Evolutionary conservation across 768 basidiomycete species (phyloP), one percentile per base, ranked within the genome.

Genomic region (Boletus insuetus): DNA sequence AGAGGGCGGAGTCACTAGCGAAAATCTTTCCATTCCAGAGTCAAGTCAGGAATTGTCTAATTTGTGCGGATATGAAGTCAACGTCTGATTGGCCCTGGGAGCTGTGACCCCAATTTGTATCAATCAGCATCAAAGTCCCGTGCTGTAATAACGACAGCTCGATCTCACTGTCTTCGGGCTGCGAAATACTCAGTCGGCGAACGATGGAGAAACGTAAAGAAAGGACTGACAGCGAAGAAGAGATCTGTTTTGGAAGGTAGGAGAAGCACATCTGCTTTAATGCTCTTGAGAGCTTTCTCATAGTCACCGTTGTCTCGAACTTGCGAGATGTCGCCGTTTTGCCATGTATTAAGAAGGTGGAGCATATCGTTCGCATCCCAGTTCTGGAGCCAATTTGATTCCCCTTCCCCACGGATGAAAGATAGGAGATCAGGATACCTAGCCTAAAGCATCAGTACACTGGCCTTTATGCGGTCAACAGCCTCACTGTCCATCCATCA

Each of bases 341-440:
- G 71, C 81, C 81, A 82, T 7, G 80, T 82, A 19, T 74, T 59
- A 43, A 82, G 60, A n/a, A 83, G 70, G 34, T 75, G 68, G 31
- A 83, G 64, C 55, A 83, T 65, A 59, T 82, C 79, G 54, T 83
- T 82, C 16, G 80, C 81, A 59, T 83, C 82, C 82, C 80, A 82
- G 22, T 58, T 38, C 32, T 55, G 58, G 3, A 80, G 62, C 66
- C 77, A 78, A 0, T 67, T 62, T n/a, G 63, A 63, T 61, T 82
- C 82, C 76, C 80, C 82, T 50, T 74, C 69, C 55, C 75, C 79
- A 6, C 77, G 75, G 16, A 82, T 59, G 68, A 81, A 84, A 19
- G 76, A 68, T 19, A 75, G 66, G 16, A 83, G 63, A 60, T 79
- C 75, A 9, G 76, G 70, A 63, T 76, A 82, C 58, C 79, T 80